Evolutionary conservation across 805 yeast species (phyloP).

Genomic region (Wickerhamomyces bisporus): DNA sequence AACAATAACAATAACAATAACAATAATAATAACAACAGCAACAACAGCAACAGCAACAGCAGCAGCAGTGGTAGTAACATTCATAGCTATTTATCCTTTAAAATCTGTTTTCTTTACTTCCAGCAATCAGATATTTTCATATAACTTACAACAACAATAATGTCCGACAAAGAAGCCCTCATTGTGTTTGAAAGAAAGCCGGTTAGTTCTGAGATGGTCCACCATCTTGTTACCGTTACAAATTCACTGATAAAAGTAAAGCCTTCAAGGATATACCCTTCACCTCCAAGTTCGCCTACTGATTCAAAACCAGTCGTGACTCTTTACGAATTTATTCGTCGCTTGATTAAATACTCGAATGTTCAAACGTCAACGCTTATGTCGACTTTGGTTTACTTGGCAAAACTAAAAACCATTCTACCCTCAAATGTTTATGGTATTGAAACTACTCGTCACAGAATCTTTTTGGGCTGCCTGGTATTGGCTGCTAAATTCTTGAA

Average conservation of each 20-base stretch:
- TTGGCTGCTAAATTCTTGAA: conserved; percentile 89
- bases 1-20: too few relatives aligned
- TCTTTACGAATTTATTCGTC: conserved; percentile 61
- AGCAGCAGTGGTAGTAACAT: too few relatives aligned
- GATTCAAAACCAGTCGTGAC: conserved; percentile 21
- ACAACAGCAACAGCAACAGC: too few relatives aligned
- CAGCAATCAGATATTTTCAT: too few relatives aligned
- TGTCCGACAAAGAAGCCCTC: conserved; percentile 46
- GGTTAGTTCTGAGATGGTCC: conserved; percentile 53
- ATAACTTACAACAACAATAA: too few relatives aligned
- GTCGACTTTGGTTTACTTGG: conserved; percentile 83
- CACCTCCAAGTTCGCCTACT: conserved; percentile 37
- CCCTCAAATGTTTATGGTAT: conserved; percentile 90
- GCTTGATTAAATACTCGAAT: conserved; percentile 72
- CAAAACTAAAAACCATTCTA: conserved; percentile 66
- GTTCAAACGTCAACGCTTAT: conserved; percentile 94
- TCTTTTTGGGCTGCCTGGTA: conserved; percentile 83
- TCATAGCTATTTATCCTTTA: too few relatives aligned
- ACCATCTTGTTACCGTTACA: conserved; percentile 53
- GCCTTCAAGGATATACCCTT: conserved; percentile 23
- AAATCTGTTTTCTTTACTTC: too few relatives aligned
- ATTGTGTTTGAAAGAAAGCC: conserved; percentile 49
- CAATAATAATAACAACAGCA: too few relatives aligned
- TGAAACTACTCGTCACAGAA: conserved; percentile 88
- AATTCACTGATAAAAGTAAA: conserved; percentile 47